Conservation (phyloP, 306 rosid genomes). For the Fagus crenata region DNA sequence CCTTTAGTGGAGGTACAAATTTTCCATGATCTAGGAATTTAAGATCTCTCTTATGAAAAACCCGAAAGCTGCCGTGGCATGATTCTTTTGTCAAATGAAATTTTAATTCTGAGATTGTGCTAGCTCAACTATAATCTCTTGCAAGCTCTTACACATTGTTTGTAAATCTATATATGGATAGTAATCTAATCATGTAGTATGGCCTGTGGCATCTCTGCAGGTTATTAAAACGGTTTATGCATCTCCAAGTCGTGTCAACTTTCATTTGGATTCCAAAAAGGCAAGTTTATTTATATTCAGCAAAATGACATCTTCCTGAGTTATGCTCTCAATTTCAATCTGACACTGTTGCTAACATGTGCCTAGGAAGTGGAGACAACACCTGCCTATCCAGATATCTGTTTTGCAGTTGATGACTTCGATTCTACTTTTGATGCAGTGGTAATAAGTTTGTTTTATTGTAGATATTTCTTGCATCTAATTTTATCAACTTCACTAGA, state of each 20-base stretch:
- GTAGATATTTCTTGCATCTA: constrained; percentile 16
- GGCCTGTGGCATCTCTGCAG: constrained; percentile 45
- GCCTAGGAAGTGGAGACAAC: constrained; percentile 93
- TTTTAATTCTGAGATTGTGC: neutral
- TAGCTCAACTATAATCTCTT: constrained; percentile 17
- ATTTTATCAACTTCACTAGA: constrained; percentile 5
- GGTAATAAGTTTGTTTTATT: constrained; percentile 54
- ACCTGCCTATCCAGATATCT: constrained; percentile 98
- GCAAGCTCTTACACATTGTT: constrained; percentile 10
- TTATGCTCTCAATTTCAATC: constrained; percentile 25
- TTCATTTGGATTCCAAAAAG: constrained; percentile 89
- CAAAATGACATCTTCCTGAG: constrained; percentile 12
- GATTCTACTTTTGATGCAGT: constrained; percentile 99
- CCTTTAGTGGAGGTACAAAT: constrained; percentile 13
- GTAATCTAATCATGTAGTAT: constrained; percentile 26
- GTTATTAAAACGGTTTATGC: constrained; percentile 96
- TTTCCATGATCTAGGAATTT: constrained; percentile 17
- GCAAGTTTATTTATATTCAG: constrained; percentile 40
- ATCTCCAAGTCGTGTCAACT: constrained; percentile 92
- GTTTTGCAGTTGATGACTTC: constrained; percentile 95
- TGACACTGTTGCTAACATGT: constrained; percentile 34
- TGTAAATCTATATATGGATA: neutral
- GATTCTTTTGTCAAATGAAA: neutral
- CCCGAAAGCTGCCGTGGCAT: neutral
- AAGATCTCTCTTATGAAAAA: constrained; percentile 17